Base-by-base conservation (phyloP, 768 basidiomycete genomes). In the Lactarius evosmus region DNA sequence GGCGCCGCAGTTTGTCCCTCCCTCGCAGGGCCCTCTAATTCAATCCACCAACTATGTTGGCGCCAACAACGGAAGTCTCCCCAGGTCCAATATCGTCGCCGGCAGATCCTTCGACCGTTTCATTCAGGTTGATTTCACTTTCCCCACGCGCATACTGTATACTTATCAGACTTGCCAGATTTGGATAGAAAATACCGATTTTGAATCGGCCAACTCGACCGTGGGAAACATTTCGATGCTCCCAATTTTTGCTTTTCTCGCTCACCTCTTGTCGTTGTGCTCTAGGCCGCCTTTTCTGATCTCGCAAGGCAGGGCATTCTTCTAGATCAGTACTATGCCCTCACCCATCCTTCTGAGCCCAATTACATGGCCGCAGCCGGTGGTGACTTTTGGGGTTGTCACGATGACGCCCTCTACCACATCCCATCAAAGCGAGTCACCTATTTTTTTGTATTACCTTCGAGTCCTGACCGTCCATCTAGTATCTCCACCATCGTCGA, bases 131-230 rank as follows among this genome's bases (percentile, higher is more conserved):
- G 7, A 56, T 44, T 8, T 30, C 9, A 2, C 19, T 11, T 25
- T 11, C 4, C 41, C 5, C 1, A 29, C 12, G 27, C 25, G 19
- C 29, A 22, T n/a, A n/a, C n/a, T n/a, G n/a, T n/a, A n/a, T n/a
- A n/a, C n/a, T n/a, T n/a, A n/a, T n/a, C n/a, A n/a, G n/a, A 17
- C 44, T 33, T 40, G 51, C 34, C 70, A 80, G 68, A 83, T 87
- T 61, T 86, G 83, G 82, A 75, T 88, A 40, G 86, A 87, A 70
- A 87, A 86, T 72, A 85, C 83, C 17, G 80, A 86, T 68, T 88
- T 75, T 63, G 70, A 66, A 9, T 69, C 68, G 60, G 76, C 73
- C 60, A 70, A 58, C 17, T 59, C 68, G 30, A 65, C 53, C 6
- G 63, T 58, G 44, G 50, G 58, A 49, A 36, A 19, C n/a, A n/a